Conservation (phyloP, 2,329 filamentous ascomycete genomes). For the Xylariaceae sp. region DNA sequence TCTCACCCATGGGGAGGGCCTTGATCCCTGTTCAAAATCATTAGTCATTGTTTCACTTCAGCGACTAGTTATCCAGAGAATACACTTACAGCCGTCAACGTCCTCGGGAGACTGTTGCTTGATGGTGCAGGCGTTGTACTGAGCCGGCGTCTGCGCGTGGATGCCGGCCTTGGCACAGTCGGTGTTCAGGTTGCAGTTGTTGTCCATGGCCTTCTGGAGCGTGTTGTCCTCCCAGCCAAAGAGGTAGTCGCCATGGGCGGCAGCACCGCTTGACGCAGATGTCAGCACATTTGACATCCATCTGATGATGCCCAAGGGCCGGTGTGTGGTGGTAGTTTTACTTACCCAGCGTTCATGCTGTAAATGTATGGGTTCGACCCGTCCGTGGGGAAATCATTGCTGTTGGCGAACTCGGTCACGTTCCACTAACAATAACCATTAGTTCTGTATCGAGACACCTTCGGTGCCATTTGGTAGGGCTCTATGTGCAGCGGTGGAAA, state of each 20-base stretch:
- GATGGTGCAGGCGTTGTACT: conserved; percentile 43
- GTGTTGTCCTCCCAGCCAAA: conserved; percentile 47
- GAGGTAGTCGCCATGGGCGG: conserved; percentile 48
- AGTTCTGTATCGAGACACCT: too few relatives aligned
- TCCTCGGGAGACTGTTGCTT: conserved; percentile 43
- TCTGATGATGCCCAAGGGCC: neutral
- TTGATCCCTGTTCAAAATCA: conserved; percentile 17
- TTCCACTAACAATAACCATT: too few relatives aligned
- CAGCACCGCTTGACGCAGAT: conserved; percentile 31
- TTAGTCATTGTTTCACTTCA: neutral
- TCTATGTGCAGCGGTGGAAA: too few relatives aligned
- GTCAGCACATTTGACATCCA: too few relatives aligned
- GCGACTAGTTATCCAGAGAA: too few relatives aligned
- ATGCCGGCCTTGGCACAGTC: conserved; percentile 40
- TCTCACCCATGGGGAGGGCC: conserved; percentile 26
- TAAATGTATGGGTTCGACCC: conserved; percentile 39
- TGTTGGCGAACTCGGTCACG: conserved; percentile 36
- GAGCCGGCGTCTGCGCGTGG: conserved; percentile 38
- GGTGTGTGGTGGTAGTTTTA: neutral
- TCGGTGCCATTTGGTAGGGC: too few relatives aligned
- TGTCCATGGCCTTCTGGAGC: conserved; percentile 46
- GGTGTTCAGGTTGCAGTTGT: conserved; percentile 41
- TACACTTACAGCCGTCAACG: conserved; percentile 46
- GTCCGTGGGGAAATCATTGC: conserved; percentile 38
- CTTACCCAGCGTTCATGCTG: conserved; percentile 39